Evolutionary conservation across 768 basidiomycete species (phyloP), one percentile per base, ranked within the genome.

Genomic region (Kwoniella pini): DNA sequence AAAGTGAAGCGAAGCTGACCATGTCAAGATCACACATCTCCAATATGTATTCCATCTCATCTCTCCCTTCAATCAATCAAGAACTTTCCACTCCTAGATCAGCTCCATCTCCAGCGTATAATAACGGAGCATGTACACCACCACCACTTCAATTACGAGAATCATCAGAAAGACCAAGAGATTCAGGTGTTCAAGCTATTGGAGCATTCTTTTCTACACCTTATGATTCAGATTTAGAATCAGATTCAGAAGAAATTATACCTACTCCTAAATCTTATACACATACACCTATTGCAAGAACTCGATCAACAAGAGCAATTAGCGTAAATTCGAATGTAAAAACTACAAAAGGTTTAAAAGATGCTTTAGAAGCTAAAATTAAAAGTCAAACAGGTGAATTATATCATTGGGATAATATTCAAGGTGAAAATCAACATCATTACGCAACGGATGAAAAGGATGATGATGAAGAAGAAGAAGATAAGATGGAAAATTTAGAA

Each of bases 131-230:
- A 52, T 11, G 52, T 54, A 48, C 57, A 27, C 31, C 58, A 17
- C 51, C 44, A 27, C 19, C 17, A 28, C 15, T 30, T 28, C 24
- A 21, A 48, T 40, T 24, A 36, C 26, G 28, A 49, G 19, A 4
- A 6, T 49, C 31, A 21, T 44, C 10, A 21, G 48, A 40, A 6
- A 17, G 54, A 31, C 46, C 55, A 27, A 48, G 57, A 17, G 60
- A 61, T 43, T 50, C 65, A 38, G 59, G 59, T 24, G 33, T 64
- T 22, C 45, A 51, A 11, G 52, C 62, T 21, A 68, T 68, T 52
- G 66, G 66, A 17, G 57, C 58, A 26, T 44, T 68, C 27, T 62
- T 68, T 13, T 42, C 60, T 6, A 50, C 54, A 24, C 55, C 62
- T 0, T 63, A 64, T 33, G 62, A 63, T 30, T 58, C 62, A 10